These are phyloP conservation scores for Corchorus capsularis DNA, from an alignment of 345 rosid species.

Conservation along the genomic window DNA sequence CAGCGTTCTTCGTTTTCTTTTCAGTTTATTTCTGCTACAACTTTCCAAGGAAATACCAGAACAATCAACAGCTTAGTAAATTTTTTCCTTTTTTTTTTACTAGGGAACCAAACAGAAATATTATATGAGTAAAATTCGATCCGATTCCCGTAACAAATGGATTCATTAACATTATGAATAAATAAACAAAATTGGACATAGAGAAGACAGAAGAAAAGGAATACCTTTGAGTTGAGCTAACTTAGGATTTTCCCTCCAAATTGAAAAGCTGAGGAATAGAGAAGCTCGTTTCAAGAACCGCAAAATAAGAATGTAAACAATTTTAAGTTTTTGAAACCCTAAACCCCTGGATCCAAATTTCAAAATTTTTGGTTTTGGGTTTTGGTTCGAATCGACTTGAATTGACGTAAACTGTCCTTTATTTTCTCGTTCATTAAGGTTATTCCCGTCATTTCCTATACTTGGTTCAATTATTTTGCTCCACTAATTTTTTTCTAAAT, in stretches of 20 bases:
- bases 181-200: not conserved
- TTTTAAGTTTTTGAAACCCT: not conserved
- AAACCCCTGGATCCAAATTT: not conserved
- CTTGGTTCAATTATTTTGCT: too few species aligned
- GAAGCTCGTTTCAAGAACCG: not conserved
- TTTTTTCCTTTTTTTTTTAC: not conserved
- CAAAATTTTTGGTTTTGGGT: not conserved
- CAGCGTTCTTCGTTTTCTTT: not conserved
- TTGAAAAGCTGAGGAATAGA: not conserved
- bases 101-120: conserved; percentile 2
- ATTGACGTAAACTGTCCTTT: not conserved
- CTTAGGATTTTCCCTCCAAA: conserved; percentile 2
- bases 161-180: not conserved
- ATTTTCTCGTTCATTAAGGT: not conserved
- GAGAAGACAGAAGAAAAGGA: not conserved
- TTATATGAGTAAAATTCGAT: not conserved
- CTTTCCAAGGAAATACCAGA: not conserved
- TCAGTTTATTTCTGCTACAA: not conserved
- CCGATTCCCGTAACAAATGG: not conserved
- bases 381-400: not conserved
- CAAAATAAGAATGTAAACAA: not conserved
- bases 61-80: not conserved
- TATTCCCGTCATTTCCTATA: not conserved
- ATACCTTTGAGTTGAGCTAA: conserved; percentile 14
- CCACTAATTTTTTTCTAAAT: too few species aligned